Percentiles rank a stretch among this genome's conserved stretches.
Conservation (phyloP, 2,329 filamentous ascomycete species). For the Phyllosticta capitalensis region DNA sequence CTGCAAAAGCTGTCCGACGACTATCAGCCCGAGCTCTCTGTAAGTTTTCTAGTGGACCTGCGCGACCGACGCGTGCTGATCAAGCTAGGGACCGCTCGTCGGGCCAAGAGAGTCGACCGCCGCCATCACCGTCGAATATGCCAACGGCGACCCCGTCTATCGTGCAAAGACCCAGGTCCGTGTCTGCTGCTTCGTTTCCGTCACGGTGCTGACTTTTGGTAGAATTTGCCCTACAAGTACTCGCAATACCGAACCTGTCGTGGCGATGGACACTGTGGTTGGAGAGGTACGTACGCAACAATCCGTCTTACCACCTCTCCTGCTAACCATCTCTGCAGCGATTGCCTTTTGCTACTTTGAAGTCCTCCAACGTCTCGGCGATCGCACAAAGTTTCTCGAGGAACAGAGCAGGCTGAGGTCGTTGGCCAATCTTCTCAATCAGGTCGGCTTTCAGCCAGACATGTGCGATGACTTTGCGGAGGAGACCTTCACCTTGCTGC, state of each 20-base stretch:
- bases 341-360: slow-evolving; percentile 93
- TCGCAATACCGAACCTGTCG: slow-evolving; percentile 79
- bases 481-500: slow-evolving; percentile 60
- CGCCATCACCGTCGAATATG: slow-evolving; percentile 75
- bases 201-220: slow-evolving; percentile 8
- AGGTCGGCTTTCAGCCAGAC: slow-evolving; percentile 57
- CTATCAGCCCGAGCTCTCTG: slow-evolving; percentile 49
- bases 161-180: slow-evolving; percentile 79
- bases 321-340: slow-evolving; percentile 46
- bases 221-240: slow-evolving; percentile 76
- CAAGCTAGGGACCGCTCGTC: slow-evolving; percentile 66
- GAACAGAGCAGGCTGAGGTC: slow-evolving; percentile 65
- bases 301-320: slow-evolving; percentile 1
- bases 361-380: slow-evolving; percentile 59
- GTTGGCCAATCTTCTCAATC: slow-evolving; percentile 60
- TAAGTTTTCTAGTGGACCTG: slow-evolving; percentile 28
- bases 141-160: slow-evolving; percentile 75
- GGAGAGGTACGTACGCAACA: slow-evolving; percentile 69
- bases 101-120: slow-evolving; percentile 68
- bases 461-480: slow-evolving; percentile 78
- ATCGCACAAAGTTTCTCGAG: slow-evolving; percentile 53
- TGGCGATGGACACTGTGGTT: slow-evolving; percentile 94
- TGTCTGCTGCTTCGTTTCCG: slow-evolving; percentile 13
- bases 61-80: slow-evolving; percentile 12
- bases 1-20: slow-evolving; percentile 54